A percentile compares a stretch with the other conserved stretches of the same genome.
Evolutionary conservation across 345 rosid genomes (phyloP).

Genomic region (Salix suchowensis): DNA sequence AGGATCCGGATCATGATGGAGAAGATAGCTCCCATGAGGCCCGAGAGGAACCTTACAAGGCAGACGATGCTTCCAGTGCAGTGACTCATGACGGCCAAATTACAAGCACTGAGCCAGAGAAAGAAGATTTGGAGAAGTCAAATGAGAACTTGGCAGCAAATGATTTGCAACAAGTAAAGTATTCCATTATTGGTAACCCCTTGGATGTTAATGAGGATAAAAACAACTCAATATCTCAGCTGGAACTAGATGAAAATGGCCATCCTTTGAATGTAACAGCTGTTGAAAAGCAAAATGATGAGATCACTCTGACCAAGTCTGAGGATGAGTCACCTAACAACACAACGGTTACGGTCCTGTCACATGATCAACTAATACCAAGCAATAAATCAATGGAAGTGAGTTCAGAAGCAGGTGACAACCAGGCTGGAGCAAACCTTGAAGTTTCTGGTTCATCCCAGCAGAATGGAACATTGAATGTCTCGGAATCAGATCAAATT

Average conservation of each 20-base stretch:
- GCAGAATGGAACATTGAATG: constrained; percentile 34
- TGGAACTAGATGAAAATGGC: constrained; percentile 24
- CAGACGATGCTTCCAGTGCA: constrained; percentile 96
- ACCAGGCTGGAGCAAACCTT: constrained; percentile 19
- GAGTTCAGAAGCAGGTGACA: constrained; percentile 27
- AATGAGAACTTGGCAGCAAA: constrained; percentile 23
- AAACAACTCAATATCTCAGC: constrained; percentile 25
- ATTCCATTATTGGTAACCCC: constrained; percentile 5
- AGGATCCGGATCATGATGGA: constrained; percentile 36
- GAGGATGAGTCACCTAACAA: constrained; percentile 12
- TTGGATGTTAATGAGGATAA: constrained; percentile 20
- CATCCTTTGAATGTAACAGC: constrained; percentile 15
- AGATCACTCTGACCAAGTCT: constrained; percentile 12
- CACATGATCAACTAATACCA: constrained; percentile 9
- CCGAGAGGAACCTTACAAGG: constrained; percentile 75
- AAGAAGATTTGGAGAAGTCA: constrained; percentile 33
- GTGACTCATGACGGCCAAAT: constrained; percentile 68
- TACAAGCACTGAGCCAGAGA: constrained; percentile 34
- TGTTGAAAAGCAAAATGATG: constrained; percentile 30
- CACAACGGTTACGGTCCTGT: background rate
- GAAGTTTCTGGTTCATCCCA: constrained; percentile 21
- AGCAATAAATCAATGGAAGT: constrained; percentile 24
- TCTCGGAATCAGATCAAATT: constrained; percentile 4
- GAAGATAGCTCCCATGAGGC: constrained; percentile 54
- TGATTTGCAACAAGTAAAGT: constrained; percentile 19